A percentile compares a stretch with the other conserved stretches of the same genome.
phyloP scores from a whole-genome alignment of 192 early-diverging fungal genomes.

The Coemansia sp. region DNA sequence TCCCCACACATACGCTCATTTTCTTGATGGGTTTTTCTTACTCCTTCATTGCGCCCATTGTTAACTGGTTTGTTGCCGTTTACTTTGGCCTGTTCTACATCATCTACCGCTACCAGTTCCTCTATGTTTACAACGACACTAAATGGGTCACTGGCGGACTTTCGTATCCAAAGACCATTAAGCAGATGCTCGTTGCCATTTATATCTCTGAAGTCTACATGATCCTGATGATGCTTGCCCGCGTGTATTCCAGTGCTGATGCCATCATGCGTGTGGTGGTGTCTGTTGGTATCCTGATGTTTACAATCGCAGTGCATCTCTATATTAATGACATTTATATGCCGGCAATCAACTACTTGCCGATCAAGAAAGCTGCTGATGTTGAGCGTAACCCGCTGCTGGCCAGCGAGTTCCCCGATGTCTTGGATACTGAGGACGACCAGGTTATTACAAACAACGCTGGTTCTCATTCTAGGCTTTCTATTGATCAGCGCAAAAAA shows the following conservation, averaged over 20 bases:
- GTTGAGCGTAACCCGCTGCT: constrained; percentile 22
- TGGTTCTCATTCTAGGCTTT: too few relatives aligned
- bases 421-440: background rate
- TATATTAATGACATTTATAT: constrained; percentile 58
- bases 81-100: constrained; percentile 72
- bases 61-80: constrained; percentile 67
- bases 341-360: constrained; percentile 54
- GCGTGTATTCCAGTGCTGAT: constrained; percentile 35
- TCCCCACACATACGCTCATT: constrained; percentile 66
- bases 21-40: constrained; percentile 77
- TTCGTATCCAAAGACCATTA: constrained; percentile 58
- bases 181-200: constrained; percentile 62
- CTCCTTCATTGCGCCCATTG: constrained; percentile 73
- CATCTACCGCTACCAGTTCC: constrained; percentile 79
- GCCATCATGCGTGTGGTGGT: constrained; percentile 48
- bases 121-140: constrained; percentile 64
- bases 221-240: constrained; percentile 64
- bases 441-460: too few relatives aligned
- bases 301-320: constrained; percentile 52
- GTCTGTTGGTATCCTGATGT: constrained; percentile 35
- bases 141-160: constrained; percentile 58
- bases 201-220: constrained; percentile 73
- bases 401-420: constrained; percentile 28
- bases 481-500: background rate
- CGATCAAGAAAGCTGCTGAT: constrained; percentile 38